phyloP scores from a whole-genome alignment of 2,329 filamentous ascomycete species.

The Plectosphaerella sp. region DNA sequence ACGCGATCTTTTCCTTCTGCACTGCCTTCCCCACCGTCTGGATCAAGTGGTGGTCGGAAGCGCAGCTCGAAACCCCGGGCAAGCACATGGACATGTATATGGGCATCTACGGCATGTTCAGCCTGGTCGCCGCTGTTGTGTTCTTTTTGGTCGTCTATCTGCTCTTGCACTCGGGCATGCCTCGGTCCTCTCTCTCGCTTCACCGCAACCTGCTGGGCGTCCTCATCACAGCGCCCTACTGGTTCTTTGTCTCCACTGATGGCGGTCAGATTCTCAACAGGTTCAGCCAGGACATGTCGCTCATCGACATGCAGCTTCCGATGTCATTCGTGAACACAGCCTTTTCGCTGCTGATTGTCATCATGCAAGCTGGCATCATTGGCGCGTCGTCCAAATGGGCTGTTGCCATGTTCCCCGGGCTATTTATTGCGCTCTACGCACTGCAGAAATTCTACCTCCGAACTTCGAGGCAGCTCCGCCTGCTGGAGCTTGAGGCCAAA shows the following conservation, averaged over 20 bases:
- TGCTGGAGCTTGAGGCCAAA: constrained; percentile 37
- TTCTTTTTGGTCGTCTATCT: constrained; percentile 2
- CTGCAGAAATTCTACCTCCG: constrained; percentile 33
- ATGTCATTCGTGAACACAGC: neutral
- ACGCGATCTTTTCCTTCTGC: neutral
- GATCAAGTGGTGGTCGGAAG: neutral
- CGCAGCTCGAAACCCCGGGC: neutral
- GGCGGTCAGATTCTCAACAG: constrained; percentile 13
- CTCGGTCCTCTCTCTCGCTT: neutral
- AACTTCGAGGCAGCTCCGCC: constrained; percentile 36
- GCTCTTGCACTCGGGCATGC: neutral
- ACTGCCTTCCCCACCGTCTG: neutral
- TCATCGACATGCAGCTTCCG: constrained; percentile 16
- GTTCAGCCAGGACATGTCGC: constrained; percentile 21
- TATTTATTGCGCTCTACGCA: constrained; percentile 17
- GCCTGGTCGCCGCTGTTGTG: neutral
- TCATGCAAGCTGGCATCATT: constrained; percentile 7
- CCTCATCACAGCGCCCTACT: constrained; percentile 6
- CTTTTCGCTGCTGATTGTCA: neutral
- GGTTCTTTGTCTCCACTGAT: constrained; percentile 16
- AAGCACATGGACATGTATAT: neutral
- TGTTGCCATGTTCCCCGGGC: constrained; percentile 19
- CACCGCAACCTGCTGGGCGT: constrained; percentile 5
- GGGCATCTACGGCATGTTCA: neutral
- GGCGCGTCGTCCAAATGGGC: constrained; percentile 19